Conservation (phyloP, 805 yeast genomes). For the Lipomyces oligophaga region DNA sequence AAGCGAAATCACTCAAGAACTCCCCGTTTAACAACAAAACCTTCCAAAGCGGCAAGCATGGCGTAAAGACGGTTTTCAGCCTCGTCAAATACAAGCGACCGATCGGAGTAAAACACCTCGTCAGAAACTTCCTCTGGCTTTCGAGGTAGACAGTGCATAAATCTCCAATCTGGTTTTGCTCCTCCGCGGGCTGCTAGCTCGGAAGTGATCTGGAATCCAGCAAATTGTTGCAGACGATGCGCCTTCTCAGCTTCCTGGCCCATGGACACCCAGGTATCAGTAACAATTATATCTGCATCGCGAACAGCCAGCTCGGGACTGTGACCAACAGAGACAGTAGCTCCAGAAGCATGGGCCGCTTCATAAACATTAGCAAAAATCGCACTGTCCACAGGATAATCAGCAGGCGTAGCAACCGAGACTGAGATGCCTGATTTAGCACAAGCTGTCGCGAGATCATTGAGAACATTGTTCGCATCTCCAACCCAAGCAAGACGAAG, state of each 20-base stretch:
- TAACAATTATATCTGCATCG: constrained; percentile 77
- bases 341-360: constrained; percentile 24
- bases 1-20: constrained; percentile 2
- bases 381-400: constrained; percentile 56
- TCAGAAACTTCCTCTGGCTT: constrained; percentile 92
- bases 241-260: constrained; percentile 84
- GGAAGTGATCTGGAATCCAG: constrained; percentile 77
- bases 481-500: constrained; percentile 93
- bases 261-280: constrained; percentile 98
- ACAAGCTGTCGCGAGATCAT: constrained; percentile 86
- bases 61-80: constrained; percentile 96
- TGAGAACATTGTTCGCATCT: constrained; percentile 92
- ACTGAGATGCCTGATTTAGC: constrained; percentile 80
- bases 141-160: constrained; percentile 98
- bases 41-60: constrained; percentile 90
- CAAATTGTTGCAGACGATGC: constrained; percentile 71
- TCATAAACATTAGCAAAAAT: constrained; percentile 53
- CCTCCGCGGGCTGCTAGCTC: constrained; percentile 58
- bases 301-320: constrained; percentile 73
- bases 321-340: constrained; percentile 53
- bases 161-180: constrained; percentile 67
- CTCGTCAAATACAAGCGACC: constrained; percentile 86
- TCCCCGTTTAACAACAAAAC: constrained; percentile 63
- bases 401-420: constrained; percentile 78
- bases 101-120: constrained; percentile 80